Percentiles rank a stretch among this genome's conserved stretches.
Conservation (phyloP, 2,329 filamentous ascomycete species). For the Neurospora crassa region DNA sequence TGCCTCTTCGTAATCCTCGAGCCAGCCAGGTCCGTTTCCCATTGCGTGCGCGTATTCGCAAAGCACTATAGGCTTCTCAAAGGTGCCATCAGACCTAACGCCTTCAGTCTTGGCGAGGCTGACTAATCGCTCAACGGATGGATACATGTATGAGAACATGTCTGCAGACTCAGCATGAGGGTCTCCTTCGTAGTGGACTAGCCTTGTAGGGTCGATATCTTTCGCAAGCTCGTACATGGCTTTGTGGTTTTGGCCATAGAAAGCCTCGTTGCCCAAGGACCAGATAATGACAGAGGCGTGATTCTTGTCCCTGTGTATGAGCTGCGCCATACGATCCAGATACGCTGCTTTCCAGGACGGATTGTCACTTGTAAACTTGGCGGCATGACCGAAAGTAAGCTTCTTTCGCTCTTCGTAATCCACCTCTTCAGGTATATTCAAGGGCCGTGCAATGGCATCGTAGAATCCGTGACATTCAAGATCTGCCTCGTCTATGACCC, state of each 20-base stretch:
- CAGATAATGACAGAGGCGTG: constrained; percentile 63
- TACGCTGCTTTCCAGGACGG: constrained; percentile 54
- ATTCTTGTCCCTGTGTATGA: constrained; percentile 62
- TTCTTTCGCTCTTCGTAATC: constrained; percentile 52
- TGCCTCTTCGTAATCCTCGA: constrained; percentile 57
- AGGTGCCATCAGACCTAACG: constrained; percentile 32
- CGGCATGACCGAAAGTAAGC: constrained; percentile 43
- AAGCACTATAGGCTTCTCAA: constrained; percentile 48
- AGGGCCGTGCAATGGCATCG: constrained; percentile 37
- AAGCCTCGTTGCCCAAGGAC: constrained; percentile 66
- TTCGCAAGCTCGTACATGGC: constrained; percentile 59
- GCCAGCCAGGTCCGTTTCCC: constrained; percentile 63
- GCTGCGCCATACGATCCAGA: constrained; percentile 53
- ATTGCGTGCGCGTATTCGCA: constrained; percentile 56
- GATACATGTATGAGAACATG: constrained; percentile 62
- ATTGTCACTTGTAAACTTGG: constrained; percentile 52
- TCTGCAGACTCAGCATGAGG: constrained; percentile 48
- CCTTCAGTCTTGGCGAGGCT: constrained; percentile 34
- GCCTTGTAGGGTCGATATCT: constrained; percentile 44
- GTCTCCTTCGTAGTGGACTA: constrained; percentile 60
- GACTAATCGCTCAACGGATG: constrained; percentile 40
- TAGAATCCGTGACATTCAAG: constrained; percentile 46
- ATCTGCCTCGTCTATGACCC: constrained; percentile 44
- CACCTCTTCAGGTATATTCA: constrained; percentile 43
- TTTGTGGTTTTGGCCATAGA: constrained; percentile 58